phyloP scores from a whole-genome alignment of 140 eudicot genomes.

The Senecio squalidus region DNA sequence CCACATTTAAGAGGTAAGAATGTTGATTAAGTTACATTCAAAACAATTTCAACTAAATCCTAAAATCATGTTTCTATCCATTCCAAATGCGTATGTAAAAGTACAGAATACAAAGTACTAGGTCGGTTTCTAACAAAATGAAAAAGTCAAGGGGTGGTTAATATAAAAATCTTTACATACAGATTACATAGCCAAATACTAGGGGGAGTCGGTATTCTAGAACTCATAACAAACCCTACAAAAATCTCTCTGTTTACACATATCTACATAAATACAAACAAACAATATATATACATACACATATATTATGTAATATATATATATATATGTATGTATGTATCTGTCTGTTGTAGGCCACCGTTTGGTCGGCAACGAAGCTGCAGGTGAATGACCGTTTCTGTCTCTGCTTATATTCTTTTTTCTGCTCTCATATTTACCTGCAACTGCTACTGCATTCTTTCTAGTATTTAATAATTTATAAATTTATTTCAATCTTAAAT shows the following conservation, averaged over 20 bases:
- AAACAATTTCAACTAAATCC: too few species aligned
- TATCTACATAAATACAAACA: not conserved
- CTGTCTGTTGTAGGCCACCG: constrained; percentile 37
- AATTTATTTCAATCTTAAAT: too few species aligned
- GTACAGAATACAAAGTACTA: too few species aligned
- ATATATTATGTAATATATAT: too few species aligned
- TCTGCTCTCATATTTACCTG: constrained; percentile 4
- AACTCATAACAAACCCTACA: constrained; percentile 20
- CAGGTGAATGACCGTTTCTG: constrained; percentile 35
- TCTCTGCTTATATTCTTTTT: constrained; percentile 12
- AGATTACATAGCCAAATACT: constrained; percentile 12
- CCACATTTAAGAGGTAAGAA: too few species aligned
- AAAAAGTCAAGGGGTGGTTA: not conserved
- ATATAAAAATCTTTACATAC: not conserved
- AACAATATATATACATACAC: too few species aligned
- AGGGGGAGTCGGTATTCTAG: constrained; percentile 26
- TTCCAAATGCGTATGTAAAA: too few species aligned
- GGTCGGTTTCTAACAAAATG: too few species aligned
- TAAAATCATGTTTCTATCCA: too few species aligned
- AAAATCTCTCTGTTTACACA: constrained; percentile 18
- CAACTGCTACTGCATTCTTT: not conserved
- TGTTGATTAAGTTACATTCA: too few species aligned
- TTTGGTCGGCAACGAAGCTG: constrained; percentile 69
- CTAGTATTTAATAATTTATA: too few species aligned
- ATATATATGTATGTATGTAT: constrained; percentile 10